A percentile compares a stretch with the other conserved stretches of the same genome.
Conservation (phyloP, 306 rosid genomes). For the Cucurbita argyrosperma region DNA sequence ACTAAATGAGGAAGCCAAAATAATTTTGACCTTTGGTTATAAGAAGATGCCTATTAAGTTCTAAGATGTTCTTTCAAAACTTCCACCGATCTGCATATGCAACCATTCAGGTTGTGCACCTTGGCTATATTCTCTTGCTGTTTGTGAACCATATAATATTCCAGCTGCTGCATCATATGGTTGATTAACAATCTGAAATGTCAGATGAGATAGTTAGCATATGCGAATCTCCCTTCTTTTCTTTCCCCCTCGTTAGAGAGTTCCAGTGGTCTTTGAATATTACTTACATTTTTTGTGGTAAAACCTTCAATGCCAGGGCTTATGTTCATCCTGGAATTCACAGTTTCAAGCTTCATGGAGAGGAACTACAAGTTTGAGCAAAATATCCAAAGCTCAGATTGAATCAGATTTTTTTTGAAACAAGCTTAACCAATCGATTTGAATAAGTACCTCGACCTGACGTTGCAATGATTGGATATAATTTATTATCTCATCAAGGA, state of each 20-base stretch:
- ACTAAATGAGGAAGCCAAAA: slow-evolving; percentile 1
- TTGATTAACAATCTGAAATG: slow-evolving; percentile 42
- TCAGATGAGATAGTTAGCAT: slow-evolving; percentile 17
- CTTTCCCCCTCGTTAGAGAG: not conserved
- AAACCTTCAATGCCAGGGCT: slow-evolving; percentile 33
- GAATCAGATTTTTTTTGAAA: not conserved
- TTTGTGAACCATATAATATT: slow-evolving; percentile 57
- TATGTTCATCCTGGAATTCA: slow-evolving; percentile 55
- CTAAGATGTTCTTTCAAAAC: slow-evolving; percentile 49
- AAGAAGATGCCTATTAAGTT: not conserved
- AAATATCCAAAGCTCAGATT: slow-evolving; percentile 10
- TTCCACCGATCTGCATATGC: slow-evolving; percentile 79
- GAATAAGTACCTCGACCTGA: slow-evolving; percentile 63
- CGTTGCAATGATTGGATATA: slow-evolving; percentile 78
- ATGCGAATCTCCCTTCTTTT: not conserved
- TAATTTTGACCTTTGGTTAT: not conserved
- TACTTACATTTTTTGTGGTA: slow-evolving; percentile 67
- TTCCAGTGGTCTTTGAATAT: not conserved
- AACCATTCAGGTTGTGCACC: slow-evolving; percentile 65
- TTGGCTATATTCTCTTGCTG: slow-evolving; percentile 45
- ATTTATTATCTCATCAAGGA: slow-evolving; percentile 88
- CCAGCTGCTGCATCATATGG: slow-evolving; percentile 58
- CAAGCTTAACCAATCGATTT: not conserved
- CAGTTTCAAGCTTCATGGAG: slow-evolving; percentile 84
- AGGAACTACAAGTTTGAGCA: slow-evolving; percentile 43